Conservation (phyloP, 108 stramenopile species). For the Schizochytrium sp. region DNA sequence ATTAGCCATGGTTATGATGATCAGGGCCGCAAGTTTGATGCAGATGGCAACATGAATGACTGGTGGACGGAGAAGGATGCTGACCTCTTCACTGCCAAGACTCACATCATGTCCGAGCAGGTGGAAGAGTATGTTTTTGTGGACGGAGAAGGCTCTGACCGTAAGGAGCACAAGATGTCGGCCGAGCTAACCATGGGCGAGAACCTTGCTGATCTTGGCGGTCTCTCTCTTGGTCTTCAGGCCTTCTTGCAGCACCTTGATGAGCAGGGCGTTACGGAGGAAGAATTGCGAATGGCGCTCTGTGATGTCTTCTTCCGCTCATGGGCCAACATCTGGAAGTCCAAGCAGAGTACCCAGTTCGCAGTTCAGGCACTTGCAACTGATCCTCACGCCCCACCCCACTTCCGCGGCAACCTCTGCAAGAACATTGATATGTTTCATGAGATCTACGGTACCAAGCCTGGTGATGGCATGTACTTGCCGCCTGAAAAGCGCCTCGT, state of each 20-base stretch:
- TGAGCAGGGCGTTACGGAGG: not conserved
- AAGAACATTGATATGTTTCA: slow-evolving; percentile 84
- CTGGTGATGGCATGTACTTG: slow-evolving; percentile 80
- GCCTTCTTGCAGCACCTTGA: slow-evolving; percentile 66
- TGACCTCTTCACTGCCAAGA: slow-evolving; percentile 64
- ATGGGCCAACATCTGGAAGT: slow-evolving; percentile 34
- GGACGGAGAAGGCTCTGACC: slow-evolving; percentile 72
- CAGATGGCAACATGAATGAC: slow-evolving; percentile 82
- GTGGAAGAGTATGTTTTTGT: slow-evolving; percentile 78
- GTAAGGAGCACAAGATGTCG: slow-evolving; percentile 73
- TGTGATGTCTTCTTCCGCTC: slow-evolving; percentile 49
- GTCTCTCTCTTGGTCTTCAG: slow-evolving; percentile 77
- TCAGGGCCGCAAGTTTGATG: slow-evolving; percentile 85
- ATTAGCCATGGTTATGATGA: slow-evolving; percentile 91
- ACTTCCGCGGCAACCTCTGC: slow-evolving; percentile 83
- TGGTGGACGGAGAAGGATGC: slow-evolving; percentile 83
- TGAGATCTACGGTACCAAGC: slow-evolving; percentile 77
- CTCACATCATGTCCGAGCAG: slow-evolving; percentile 84
- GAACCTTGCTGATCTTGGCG: slow-evolving; percentile 75
- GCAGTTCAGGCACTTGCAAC: slow-evolving; percentile 83
- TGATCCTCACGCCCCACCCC: slow-evolving; percentile 88
- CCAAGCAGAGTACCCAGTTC: slow-evolving; percentile 81
- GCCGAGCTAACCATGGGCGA: slow-evolving; percentile 82
- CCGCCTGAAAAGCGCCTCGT: slow-evolving; percentile 77
- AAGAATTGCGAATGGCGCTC: slow-evolving; percentile 31